Percentiles rank a stretch among this genome's conserved stretches.
Evolutionary conservation across 2,329 filamentous ascomycete species (phyloP).

Genomic region (Didymella lethalis): DNA sequence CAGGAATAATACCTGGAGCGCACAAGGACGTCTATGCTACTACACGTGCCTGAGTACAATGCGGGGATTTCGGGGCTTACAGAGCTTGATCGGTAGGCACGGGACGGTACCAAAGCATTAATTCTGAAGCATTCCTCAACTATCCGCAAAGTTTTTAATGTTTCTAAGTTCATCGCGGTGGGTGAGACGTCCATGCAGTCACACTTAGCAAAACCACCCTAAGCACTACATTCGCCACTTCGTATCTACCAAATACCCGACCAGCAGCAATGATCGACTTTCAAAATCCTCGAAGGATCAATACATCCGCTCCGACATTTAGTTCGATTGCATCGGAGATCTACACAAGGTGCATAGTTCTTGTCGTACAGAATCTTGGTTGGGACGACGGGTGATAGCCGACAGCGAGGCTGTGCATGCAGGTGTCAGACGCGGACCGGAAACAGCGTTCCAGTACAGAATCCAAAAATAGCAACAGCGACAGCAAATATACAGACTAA

Average conservation of each 20-base stretch:
- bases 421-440: constrained; percentile 30
- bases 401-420: constrained; percentile 30
- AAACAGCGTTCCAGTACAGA: constrained; percentile 16
- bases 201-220: neutral
- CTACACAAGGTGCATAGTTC: constrained; percentile 20
- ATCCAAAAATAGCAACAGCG: constrained; percentile 24
- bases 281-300: neutral
- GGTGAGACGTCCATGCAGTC: constrained; percentile 3
- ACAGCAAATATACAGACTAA: constrained; percentile 3
- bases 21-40: constrained; percentile 18
- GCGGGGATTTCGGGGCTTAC: constrained; percentile 30
- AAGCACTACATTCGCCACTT: constrained; percentile 8
- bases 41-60: constrained; percentile 14
- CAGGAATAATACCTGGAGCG: neutral
- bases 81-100: constrained; percentile 25
- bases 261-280: constrained; percentile 3
- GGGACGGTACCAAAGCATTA: constrained; percentile 7
- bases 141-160: neutral
- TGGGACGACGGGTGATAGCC: constrained; percentile 15
- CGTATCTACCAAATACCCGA: constrained; percentile 3
- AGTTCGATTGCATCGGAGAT: constrained; percentile 13
- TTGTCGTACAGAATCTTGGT: constrained; percentile 9
- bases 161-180: neutral
- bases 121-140: neutral
- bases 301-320: neutral